Base-by-base conservation (phyloP, 148 eudicot species). In the Rhododendron molle region DNA sequence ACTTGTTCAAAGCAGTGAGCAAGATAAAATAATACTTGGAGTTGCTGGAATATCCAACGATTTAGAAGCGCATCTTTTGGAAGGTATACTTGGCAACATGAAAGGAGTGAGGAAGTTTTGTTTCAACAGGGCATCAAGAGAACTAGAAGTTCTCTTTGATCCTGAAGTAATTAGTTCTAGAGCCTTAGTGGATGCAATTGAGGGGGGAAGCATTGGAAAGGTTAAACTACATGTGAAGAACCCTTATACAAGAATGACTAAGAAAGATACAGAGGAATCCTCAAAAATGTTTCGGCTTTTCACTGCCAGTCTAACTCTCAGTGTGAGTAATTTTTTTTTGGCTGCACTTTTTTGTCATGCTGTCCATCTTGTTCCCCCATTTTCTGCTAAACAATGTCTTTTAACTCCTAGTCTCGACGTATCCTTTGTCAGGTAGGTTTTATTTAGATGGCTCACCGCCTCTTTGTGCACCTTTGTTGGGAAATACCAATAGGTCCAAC, bases 1-100 rank as follows among this genome's bases (percentile, higher is more conserved):
- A 85, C 93, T 97, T 88, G 94, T 95, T 88, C 98, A 97, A 90
- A 97, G 99, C 86, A 94, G 93, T 86, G 95, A 91, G 85, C 96
- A 94, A 90, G 95, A 95, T 83, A 95, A 94, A 90, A 89, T 94
- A 71, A 85, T 86, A 80, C 85, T 95, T 12, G 93, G 88, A 85
- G 93, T 97, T 88, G 74, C 74, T 84, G 99, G 98, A 40, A 86
- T 93, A 86, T 88, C 82, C 40, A 89, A 83, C 82, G 98, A 94
- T 76, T 78, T 91, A 82, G 98, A 97, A 81, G 89, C 87, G 52
- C 93, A 91, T 38, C 81, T 76, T 80, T 87, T 97, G 83, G 96
- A 97, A 90, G 93, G 93, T 62, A 88, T 92, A 83, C 89, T 95
- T 78, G 65, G 93, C 88, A 90, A 87, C 72, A 87, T 93, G 81